phyloP scores from a whole-genome alignment of 306 rosid genomes.

The Chamaecrista fasciculata region DNA sequence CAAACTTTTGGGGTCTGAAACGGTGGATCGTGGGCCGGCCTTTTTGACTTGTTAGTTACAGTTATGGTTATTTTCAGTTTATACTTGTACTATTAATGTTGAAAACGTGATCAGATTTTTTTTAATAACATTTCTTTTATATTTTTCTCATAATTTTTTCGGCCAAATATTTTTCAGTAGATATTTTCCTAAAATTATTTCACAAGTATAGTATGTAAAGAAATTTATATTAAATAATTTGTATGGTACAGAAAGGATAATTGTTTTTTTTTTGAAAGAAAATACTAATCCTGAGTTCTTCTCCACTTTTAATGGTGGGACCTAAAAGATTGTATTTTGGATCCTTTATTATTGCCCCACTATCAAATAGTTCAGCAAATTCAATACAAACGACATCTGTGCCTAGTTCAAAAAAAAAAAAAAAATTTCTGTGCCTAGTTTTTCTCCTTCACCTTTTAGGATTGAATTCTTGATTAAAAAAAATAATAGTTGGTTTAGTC shows the following conservation, averaged over 20 bases:
- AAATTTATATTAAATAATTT: too few relatives aligned
- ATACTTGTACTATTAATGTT: not conserved
- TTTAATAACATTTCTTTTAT: too few relatives aligned
- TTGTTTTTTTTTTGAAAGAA: too few relatives aligned
- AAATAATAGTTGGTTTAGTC: not conserved
- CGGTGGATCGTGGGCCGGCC: constrained; percentile 16
- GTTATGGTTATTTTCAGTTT: not conserved
- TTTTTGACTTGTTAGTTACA: constrained; percentile 19
- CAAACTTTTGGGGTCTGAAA: too few relatives aligned
- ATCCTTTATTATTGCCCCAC: constrained; percentile 10
- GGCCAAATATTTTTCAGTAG: too few relatives aligned
- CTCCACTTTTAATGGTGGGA: constrained; percentile 24
- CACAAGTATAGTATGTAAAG: too few relatives aligned
- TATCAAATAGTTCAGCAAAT: not conserved
- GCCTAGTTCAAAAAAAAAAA: too few relatives aligned
- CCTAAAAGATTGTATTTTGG: not conserved
- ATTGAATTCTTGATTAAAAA: not conserved
- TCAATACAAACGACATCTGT: constrained; percentile 18
- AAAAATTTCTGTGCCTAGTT: too few relatives aligned
- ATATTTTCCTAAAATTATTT: too few relatives aligned
- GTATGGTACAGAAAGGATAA: too few relatives aligned
- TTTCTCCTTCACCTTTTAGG: constrained; percentile 8
- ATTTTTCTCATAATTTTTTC: too few relatives aligned
- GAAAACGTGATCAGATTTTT: not conserved
- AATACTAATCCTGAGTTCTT: too few relatives aligned